phyloP scores from a whole-genome alignment of 2,329 filamentous ascomycete species.

The Scopulariopsis brevicaulis region DNA sequence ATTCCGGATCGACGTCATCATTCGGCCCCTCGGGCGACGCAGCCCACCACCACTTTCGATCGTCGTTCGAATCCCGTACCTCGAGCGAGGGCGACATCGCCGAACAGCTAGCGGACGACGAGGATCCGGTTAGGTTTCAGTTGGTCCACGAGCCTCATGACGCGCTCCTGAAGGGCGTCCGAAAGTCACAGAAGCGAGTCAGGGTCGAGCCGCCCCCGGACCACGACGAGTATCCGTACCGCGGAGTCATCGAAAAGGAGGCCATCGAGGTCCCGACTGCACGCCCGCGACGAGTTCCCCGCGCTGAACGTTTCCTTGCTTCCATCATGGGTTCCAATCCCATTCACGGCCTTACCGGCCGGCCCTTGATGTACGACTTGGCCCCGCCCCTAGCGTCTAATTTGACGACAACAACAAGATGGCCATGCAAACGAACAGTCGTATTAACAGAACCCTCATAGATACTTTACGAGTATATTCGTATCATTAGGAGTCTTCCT shows the following conservation, averaged over 20 bases:
- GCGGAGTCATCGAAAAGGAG: constrained; percentile 48
- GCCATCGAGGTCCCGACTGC: constrained; percentile 73
- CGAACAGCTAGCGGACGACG: constrained; percentile 74
- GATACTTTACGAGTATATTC: constrained; percentile 90
- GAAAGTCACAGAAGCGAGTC: constrained; percentile 23
- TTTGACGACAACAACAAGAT: constrained; percentile 5
- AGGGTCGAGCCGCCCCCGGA: constrained; percentile 13
- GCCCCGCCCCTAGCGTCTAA: not conserved
- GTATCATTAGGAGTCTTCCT: constrained; percentile 79
- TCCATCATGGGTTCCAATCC: constrained; percentile 75
- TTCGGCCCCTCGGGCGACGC: not conserved
- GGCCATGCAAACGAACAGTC: constrained; percentile 2
- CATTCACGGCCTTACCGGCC: constrained; percentile 88
- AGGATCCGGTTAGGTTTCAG: constrained; percentile 68
- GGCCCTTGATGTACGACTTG: constrained; percentile 67
- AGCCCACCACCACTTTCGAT: constrained; percentile 22
- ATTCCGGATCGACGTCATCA: constrained; percentile 7
- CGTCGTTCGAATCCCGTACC: constrained; percentile 55
- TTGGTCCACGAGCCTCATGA: constrained; percentile 56
- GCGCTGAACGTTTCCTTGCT: constrained; percentile 60
- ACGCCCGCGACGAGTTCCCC: constrained; percentile 48
- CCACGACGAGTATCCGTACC: constrained; percentile 12
- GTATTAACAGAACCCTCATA: constrained; percentile 21
- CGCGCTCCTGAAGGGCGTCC: constrained; percentile 41
- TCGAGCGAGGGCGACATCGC: constrained; percentile 94